These are phyloP conservation scores for Cordyceps cateniannulata DNA, from an alignment of 2,329 filamentous ascomycete species.

Conservation along the genomic window DNA sequence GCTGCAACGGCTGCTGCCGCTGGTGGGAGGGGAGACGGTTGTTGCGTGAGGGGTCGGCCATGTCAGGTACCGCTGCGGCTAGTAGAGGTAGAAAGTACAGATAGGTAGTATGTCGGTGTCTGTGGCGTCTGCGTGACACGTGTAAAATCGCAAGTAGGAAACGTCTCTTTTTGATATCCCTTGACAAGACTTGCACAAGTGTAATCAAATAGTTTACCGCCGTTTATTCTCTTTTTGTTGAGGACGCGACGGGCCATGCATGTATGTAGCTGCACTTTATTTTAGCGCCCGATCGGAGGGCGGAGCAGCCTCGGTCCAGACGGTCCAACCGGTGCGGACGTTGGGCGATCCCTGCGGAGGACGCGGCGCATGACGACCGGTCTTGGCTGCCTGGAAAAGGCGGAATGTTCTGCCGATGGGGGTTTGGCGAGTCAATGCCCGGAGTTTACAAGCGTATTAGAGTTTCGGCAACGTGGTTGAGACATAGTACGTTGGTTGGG, in stretches of 20 bases:
- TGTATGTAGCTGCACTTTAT: background rate
- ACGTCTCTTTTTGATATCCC: background rate
- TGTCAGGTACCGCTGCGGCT: background rate
- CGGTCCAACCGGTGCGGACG: background rate
- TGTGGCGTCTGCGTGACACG: background rate
- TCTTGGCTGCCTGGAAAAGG: background rate
- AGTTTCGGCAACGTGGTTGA: background rate
- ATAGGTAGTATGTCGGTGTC: background rate
- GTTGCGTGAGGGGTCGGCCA: background rate
- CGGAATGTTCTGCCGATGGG: background rate
- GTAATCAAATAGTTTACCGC: background rate
- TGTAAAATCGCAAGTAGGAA: background rate
- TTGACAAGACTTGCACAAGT: background rate
- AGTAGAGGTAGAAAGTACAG: background rate
- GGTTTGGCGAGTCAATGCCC: background rate
- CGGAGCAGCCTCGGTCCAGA: constrained; percentile 5
- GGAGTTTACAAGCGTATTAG: background rate
- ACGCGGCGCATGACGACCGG: background rate
- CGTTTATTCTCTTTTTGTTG: background rate
- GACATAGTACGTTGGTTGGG: background rate
- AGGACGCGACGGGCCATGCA: background rate
- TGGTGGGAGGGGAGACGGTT: background rate
- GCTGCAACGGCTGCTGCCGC: background rate
- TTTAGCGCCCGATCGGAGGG: background rate
- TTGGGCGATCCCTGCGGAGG: background rate